phyloP scores from a whole-genome alignment of 1,284 basidiomycete species.

The Cutaneotrichosporon spelunceum region DNA sequence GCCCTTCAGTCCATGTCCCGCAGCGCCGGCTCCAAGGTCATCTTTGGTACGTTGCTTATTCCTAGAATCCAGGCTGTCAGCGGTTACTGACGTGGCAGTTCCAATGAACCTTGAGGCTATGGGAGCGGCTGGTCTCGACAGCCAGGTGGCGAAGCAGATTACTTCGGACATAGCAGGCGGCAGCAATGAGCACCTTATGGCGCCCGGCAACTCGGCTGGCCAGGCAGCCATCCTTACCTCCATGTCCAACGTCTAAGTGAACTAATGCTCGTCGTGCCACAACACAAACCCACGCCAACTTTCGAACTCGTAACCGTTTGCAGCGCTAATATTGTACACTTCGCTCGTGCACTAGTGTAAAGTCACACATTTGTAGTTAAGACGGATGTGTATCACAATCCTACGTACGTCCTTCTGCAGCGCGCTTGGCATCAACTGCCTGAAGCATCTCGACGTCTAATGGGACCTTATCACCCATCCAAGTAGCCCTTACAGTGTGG shows the following conservation, averaged over 20 bases:
- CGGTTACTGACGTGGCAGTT: slow-evolving; percentile 6
- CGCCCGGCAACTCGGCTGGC: slow-evolving; percentile 2
- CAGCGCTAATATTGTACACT: slow-evolving; percentile 1
- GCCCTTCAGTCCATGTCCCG: slow-evolving; percentile 71
- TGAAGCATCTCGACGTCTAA: slow-evolving; percentile 53
- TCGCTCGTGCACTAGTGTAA: neutral
- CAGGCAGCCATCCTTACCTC: slow-evolving; percentile 4
- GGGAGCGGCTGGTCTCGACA: slow-evolving; percentile 39
- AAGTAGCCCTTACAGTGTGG: slow-evolving; percentile 63
- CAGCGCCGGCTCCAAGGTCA: slow-evolving; percentile 58
- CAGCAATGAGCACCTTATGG: neutral
- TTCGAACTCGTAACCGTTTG: neutral
- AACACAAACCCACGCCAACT: neutral
- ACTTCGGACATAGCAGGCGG: slow-evolving; percentile 33
- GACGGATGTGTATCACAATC: neutral
- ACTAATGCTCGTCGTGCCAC: neutral
- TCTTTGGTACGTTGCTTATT: slow-evolving; percentile 12
- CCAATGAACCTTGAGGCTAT: slow-evolving; percentile 51
- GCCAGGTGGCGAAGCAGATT: slow-evolving; percentile 39
- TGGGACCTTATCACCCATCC: slow-evolving; percentile 66
- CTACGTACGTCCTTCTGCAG: neutral
- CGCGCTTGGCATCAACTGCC: slow-evolving; percentile 27
- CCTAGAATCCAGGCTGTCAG: neutral
- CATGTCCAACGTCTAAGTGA: slow-evolving; percentile 2
- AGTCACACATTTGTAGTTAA: neutral